These are phyloP conservation scores for Kokia cookei DNA, from an alignment of 441 rosid genomes.

Conservation along the genomic window DNA sequence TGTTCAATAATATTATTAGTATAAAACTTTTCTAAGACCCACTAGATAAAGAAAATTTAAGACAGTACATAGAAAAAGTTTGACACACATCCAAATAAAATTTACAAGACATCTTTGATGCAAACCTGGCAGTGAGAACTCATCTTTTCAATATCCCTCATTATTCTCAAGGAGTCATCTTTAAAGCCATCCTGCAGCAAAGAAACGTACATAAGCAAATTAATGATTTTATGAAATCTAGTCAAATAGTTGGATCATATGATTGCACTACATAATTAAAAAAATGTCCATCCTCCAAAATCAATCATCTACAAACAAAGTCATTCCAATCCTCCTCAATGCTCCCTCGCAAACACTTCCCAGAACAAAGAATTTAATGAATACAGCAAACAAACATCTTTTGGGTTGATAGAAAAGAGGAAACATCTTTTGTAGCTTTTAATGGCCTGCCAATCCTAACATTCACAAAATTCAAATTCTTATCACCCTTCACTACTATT, in stretches of 20 bases:
- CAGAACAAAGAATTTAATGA: neutral
- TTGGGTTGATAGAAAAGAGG: neutral
- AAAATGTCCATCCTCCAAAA: neutral
- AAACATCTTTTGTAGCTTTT: neutral
- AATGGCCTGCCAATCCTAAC: neutral
- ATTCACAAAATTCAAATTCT: neutral
- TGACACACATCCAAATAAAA: neutral
- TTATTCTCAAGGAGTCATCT: constrained; percentile 83
- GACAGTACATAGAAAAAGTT: neutral
- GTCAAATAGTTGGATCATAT: neutral
- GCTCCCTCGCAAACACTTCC: neutral
- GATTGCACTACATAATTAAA: neutral
- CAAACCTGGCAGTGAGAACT: constrained; percentile 72
- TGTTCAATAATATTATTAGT: neutral
- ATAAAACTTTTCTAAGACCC: neutral
- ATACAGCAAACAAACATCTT: neutral
- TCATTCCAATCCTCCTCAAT: neutral
- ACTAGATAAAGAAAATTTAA: neutral
- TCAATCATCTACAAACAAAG: neutral
- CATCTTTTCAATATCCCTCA: constrained; percentile 67
- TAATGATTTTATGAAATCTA: neutral
- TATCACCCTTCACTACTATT: neutral
- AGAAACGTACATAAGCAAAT: constrained; percentile 6
- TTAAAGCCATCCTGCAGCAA: constrained; percentile 79
- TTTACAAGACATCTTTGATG: neutral